Evolutionary conservation across 495 filamentous ascomycete species (phyloP).

Genomic region (Talaromyces thailandensis): DNA sequence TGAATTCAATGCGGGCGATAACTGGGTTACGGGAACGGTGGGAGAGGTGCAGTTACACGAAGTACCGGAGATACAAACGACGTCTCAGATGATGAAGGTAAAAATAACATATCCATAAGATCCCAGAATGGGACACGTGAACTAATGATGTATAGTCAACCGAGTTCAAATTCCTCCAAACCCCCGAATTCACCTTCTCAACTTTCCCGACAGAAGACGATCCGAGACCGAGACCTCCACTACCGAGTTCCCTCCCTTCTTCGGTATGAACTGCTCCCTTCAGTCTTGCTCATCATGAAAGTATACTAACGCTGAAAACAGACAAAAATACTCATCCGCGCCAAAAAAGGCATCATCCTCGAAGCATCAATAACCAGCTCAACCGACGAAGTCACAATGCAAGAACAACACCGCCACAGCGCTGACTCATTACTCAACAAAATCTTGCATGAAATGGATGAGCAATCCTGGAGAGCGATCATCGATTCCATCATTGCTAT

Average conservation of each 20-base stretch:
- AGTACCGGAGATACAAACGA: constrained; percentile 44
- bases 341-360: constrained; percentile 34
- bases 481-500: background rate
- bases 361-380: constrained; percentile 38
- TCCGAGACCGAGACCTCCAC: constrained; percentile 38
- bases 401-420: constrained; percentile 25
- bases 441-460: constrained; percentile 32
- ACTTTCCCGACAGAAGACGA: constrained; percentile 46
- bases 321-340: constrained; percentile 31
- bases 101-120: constrained; percentile 27
- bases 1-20: constrained; percentile 30
- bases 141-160: constrained; percentile 38
- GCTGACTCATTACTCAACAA: constrained; percentile 28
- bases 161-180: constrained; percentile 77
- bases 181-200: constrained; percentile 73
- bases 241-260: constrained; percentile 31
- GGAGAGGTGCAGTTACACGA: constrained; percentile 33
- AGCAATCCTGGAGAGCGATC: constrained; percentile 19
- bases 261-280: constrained; percentile 18
- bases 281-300: background rate
- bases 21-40: constrained; percentile 36
- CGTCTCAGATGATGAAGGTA: constrained; percentile 54
- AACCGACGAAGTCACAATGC: constrained; percentile 19
- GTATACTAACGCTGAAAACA: background rate
- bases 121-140: constrained; percentile 2